These are phyloP conservation scores for Solanum chmielewskii DNA, from an alignment of 257 asterid species.

Conservation along the genomic window DNA sequence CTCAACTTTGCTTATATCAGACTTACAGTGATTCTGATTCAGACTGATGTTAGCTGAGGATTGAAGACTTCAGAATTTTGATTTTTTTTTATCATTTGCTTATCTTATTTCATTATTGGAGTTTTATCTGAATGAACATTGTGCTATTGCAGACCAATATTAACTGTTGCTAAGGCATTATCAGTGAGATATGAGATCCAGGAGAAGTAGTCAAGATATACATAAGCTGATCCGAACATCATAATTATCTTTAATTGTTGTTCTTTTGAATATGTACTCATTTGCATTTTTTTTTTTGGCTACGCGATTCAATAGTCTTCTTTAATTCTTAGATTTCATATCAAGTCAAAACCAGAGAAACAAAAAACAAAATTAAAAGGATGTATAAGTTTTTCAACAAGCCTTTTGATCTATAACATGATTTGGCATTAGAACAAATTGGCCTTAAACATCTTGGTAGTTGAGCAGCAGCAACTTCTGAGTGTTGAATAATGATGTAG, in stretches of 20 bases:
- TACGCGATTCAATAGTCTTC: background rate
- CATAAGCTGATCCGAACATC: background rate
- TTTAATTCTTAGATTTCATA: background rate
- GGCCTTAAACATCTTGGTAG: background rate
- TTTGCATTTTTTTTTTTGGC: too few relatives aligned
- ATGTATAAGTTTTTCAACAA: background rate
- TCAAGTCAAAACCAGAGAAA: background rate
- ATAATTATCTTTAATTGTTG: too few relatives aligned
- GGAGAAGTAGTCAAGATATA: background rate
- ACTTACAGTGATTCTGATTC: background rate
- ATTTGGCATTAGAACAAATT: too few relatives aligned
- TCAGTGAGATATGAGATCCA: background rate
- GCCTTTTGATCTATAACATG: background rate
- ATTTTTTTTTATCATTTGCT: background rate
- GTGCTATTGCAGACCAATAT: background rate
- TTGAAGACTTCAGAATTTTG: background rate
- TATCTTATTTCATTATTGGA: background rate
- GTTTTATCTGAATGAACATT: background rate
- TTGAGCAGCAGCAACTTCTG: background rate
- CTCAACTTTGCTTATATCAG: too few relatives aligned
- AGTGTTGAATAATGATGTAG: background rate
- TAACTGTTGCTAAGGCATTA: background rate
- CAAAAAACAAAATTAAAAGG: background rate
- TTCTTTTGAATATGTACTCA: too few relatives aligned
- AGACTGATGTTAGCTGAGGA: background rate